Evolutionary conservation across 1,139 yeast genomes (phyloP).

Genomic region (Debaryomyces sp.): DNA sequence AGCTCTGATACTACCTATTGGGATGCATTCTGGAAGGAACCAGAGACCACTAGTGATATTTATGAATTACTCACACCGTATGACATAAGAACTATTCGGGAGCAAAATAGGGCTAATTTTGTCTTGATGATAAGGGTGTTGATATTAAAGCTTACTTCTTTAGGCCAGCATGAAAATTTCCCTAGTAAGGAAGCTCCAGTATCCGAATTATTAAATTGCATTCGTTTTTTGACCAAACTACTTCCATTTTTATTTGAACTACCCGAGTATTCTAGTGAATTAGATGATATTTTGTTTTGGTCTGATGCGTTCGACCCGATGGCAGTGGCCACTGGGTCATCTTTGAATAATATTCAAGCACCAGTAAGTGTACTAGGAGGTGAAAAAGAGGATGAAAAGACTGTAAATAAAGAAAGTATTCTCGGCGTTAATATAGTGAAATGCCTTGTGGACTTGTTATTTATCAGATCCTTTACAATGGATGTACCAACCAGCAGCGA

Average conservation of each 20-base stretch:
- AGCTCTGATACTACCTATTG: constrained; percentile 52
- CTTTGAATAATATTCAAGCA: neutral
- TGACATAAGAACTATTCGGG: constrained; percentile 65
- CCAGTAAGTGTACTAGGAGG: neutral
- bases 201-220: constrained; percentile 51
- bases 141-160: constrained; percentile 30
- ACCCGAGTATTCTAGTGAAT: constrained; percentile 29
- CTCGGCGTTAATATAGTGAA: constrained; percentile 55
- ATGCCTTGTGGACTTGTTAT: constrained; percentile 54
- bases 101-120: constrained; percentile 58
- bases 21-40: constrained; percentile 41
- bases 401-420: constrained; percentile 21
- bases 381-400: constrained; percentile 11
- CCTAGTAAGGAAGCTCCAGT: constrained; percentile 12
- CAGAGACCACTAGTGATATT: constrained; percentile 49
- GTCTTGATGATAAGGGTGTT: constrained; percentile 52
- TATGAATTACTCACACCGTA: constrained; percentile 54
- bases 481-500: constrained; percentile 13
- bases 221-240: constrained; percentile 65
- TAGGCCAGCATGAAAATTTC: constrained; percentile 9
- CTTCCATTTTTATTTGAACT: constrained; percentile 71
- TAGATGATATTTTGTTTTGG: constrained; percentile 46
- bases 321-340: constrained; percentile 17
- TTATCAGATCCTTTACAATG: constrained; percentile 63
- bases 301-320: constrained; percentile 25